phyloP scores from a whole-genome alignment of 306 rosid species.

The Notholithocarpus densiflorus region DNA sequence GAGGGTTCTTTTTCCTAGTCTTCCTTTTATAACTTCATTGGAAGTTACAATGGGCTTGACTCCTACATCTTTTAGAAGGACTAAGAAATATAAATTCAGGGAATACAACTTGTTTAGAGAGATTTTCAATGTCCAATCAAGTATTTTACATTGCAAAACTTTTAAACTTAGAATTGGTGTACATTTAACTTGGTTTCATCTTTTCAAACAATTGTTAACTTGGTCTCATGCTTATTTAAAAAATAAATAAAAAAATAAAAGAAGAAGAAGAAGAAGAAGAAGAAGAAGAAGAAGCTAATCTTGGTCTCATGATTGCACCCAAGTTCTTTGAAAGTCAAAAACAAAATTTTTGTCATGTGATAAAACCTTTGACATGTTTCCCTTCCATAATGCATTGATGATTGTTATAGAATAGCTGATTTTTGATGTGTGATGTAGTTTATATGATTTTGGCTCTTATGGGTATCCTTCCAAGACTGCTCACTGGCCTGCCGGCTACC shows the following conservation, averaged over 20 bases:
- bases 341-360: not conserved
- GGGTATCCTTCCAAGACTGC: no score
- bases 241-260: no score
- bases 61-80: no score
- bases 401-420: not conserved
- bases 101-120: not conserved
- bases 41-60: no score
- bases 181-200: no score
- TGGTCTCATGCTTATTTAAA: no score
- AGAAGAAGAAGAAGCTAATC: no score
- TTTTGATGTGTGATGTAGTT: not conserved
- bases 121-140: not conserved
- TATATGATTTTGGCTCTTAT: not conserved
- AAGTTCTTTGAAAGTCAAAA: not conserved
- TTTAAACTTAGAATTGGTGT: not conserved
- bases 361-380: not conserved
- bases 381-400: not conserved
- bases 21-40: no score
- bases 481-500: no score
- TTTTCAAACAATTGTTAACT: not conserved
- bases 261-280: rapidly evolving
- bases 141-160: not conserved
- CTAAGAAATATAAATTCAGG: not conserved
- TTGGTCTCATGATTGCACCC: not conserved
- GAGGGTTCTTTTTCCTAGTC: not conserved